These are phyloP conservation scores for Kluyveromyces starmeri DNA, from an alignment of 805 yeast species.

Conservation along the genomic window DNA sequence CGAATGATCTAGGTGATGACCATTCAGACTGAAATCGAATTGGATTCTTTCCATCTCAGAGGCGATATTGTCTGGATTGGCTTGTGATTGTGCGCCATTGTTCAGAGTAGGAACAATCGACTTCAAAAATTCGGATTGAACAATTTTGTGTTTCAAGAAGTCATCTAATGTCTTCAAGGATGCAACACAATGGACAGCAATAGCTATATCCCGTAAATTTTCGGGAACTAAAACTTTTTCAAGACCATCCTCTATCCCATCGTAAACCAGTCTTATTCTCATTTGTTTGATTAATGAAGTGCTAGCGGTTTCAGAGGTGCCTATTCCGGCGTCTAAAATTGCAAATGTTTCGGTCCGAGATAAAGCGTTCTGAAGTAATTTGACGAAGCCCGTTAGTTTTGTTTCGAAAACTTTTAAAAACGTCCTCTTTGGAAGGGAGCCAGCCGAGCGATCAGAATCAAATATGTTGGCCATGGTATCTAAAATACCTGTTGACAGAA, in stretches of 20 bases:
- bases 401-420: slow-evolving; percentile 35
- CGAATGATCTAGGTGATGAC: slow-evolving; percentile 48
- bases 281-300: slow-evolving; percentile 65
- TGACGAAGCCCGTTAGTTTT: slow-evolving; percentile 37
- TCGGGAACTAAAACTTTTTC: slow-evolving; percentile 19
- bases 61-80: slow-evolving; percentile 8
- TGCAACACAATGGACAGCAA: slow-evolving; percentile 46
- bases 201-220: slow-evolving; percentile 22
- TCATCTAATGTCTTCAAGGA: slow-evolving; percentile 38
- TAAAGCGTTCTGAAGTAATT: slow-evolving; percentile 61
- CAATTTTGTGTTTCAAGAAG: slow-evolving; percentile 34
- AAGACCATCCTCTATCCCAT: slow-evolving; percentile 21
- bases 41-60: slow-evolving; percentile 25
- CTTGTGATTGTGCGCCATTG: slow-evolving; percentile 5
- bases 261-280: slow-evolving; percentile 43
- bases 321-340: slow-evolving; percentile 37
- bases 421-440: slow-evolving; percentile 33
- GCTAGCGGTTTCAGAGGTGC: slow-evolving; percentile 36
- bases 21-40: slow-evolving; percentile 51
- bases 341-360: slow-evolving; percentile 69
- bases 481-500: slow-evolving; percentile 60
- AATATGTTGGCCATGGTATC: slow-evolving; percentile 16
- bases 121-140: slow-evolving; percentile 20
- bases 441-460: slow-evolving; percentile 18
- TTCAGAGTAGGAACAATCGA: slow-evolving; percentile 15